A percentile compares a stretch with the other conserved stretches of the same genome.
These are phyloP conservation scores for Apiotrichum brassicae DNA, from an alignment of 1,284 basidiomycete genomes.

Conservation along the genomic window DNA sequence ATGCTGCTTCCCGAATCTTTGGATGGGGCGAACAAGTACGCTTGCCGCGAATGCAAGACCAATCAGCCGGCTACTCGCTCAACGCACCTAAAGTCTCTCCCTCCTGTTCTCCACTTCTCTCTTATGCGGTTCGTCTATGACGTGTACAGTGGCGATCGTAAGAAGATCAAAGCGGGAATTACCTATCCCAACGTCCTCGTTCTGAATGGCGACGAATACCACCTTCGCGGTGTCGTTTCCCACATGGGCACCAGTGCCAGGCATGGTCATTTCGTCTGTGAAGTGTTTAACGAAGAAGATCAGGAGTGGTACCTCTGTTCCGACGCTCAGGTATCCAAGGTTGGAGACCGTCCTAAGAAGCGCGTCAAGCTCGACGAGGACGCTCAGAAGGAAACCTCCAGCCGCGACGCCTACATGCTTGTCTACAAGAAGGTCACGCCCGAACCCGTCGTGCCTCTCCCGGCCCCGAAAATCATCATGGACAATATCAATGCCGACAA, in stretches of 20 bases:
- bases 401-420: conserved; percentile 86
- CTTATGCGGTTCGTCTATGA: conserved; percentile 84
- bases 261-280: conserved; percentile 86
- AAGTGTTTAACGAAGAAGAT: conserved; percentile 67
- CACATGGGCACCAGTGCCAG: conserved; percentile 76
- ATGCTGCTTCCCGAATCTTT: conserved; percentile 63
- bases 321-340: conserved; percentile 55
- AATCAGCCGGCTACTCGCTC: conserved; percentile 71
- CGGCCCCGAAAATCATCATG: conserved; percentile 53
- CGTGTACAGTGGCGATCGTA: conserved; percentile 63
- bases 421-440: conserved; percentile 59
- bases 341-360: conserved; percentile 17
- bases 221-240: conserved; percentile 70
- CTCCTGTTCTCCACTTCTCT: conserved; percentile 78
- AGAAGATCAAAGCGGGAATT: conserved; percentile 73
- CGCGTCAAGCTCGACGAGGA: conserved; percentile 17
- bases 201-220: conserved; percentile 52
- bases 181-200: conserved; percentile 70
- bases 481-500: conserved; percentile 57
- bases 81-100: conserved; percentile 60
- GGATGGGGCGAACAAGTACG: conserved; percentile 77
- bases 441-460: conserved; percentile 29
- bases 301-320: conserved; percentile 83
- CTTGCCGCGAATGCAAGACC: conserved; percentile 62
- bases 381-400: conserved; percentile 38